These are phyloP conservation scores for Aureobasidium leucospermi DNA, from an alignment of 2,329 filamentous ascomycete species.

Conservation along the genomic window DNA sequence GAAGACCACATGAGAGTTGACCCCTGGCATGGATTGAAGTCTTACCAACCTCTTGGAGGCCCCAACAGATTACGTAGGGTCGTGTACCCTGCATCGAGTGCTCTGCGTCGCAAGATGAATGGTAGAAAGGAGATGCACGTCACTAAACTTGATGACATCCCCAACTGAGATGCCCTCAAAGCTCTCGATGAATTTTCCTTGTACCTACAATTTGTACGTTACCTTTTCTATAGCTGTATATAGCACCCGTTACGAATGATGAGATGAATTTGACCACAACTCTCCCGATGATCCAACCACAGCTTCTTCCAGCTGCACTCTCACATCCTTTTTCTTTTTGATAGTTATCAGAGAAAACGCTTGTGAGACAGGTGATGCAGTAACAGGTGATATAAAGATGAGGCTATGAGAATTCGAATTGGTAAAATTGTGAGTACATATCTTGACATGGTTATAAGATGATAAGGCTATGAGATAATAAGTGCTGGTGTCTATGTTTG, in stretches of 20 bases:
- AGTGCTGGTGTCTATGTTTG: no score
- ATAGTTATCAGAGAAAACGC: no score
- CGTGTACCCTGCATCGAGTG: slow-evolving; percentile 33
- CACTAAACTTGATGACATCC: slow-evolving; percentile 33
- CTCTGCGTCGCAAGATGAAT: slow-evolving; percentile 32
- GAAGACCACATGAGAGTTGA: slow-evolving; percentile 39
- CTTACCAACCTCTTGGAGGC: slow-evolving; percentile 34
- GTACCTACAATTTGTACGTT: background rate
- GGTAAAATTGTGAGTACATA: no score
- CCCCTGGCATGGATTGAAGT: slow-evolving; percentile 37
- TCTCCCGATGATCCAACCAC: no score
- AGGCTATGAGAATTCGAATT: no score
- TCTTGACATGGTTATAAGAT: no score
- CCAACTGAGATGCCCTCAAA: slow-evolving; percentile 24
- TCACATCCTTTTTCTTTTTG: no score
- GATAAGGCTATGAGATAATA: no score
- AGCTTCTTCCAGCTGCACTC: no score
- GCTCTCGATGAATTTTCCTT: background rate
- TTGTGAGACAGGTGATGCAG: no score
- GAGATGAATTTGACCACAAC: background rate
- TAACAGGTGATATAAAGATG: no score
- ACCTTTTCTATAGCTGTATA: background rate
- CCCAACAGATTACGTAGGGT: slow-evolving; percentile 34
- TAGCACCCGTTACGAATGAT: no score
- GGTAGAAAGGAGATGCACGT: slow-evolving; percentile 31